phyloP scores from a whole-genome alignment of 352 stramenopile genomes.

The Pythium insidiosum region DNA sequence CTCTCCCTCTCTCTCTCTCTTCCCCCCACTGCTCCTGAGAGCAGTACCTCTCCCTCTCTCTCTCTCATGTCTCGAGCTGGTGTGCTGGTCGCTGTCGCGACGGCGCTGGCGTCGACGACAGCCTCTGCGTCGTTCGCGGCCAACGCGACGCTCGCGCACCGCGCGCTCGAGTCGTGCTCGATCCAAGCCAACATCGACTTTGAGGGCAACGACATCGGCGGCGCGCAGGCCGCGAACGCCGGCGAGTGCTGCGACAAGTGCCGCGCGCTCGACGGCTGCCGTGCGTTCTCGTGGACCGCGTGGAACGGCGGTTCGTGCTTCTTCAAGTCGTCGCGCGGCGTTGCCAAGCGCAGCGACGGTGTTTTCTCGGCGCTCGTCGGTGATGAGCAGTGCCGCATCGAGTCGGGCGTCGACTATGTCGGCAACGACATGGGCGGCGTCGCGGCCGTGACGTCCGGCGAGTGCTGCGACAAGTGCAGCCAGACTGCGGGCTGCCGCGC shows the following conservation, averaged over 20 bases:
- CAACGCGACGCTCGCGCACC: too few species aligned
- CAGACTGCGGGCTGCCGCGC: conserved; percentile 6
- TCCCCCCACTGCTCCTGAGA: too few species aligned
- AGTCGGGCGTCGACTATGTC: too few species aligned
- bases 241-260: conserved; percentile 14
- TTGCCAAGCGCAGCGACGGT: not conserved
- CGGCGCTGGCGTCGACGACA: too few species aligned
- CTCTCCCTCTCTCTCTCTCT: too few species aligned
- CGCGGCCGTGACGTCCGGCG: not conserved
- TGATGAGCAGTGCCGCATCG: conserved; percentile 1
- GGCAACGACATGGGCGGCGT: conserved; percentile 9
- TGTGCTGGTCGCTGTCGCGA: too few species aligned
- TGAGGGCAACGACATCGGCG: conserved; percentile 19
- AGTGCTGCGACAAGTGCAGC: conserved; percentile 8
- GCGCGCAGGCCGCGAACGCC: not conserved
- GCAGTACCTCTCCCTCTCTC: too few species aligned
- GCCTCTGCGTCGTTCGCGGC: too few species aligned
- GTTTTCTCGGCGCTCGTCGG: conserved; percentile 5
- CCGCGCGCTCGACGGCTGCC: conserved; percentile 1
- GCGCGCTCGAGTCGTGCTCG: not conserved
- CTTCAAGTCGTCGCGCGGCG: conserved; percentile 8
- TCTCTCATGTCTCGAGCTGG: too few species aligned
- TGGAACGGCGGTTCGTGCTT: conserved; percentile 21
- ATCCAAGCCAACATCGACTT: conserved; percentile 20
- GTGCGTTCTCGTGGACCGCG: conserved; percentile 11